Conservation (phyloP, 192 early-diverging fungal species). For the Coemansia sp. region DNA sequence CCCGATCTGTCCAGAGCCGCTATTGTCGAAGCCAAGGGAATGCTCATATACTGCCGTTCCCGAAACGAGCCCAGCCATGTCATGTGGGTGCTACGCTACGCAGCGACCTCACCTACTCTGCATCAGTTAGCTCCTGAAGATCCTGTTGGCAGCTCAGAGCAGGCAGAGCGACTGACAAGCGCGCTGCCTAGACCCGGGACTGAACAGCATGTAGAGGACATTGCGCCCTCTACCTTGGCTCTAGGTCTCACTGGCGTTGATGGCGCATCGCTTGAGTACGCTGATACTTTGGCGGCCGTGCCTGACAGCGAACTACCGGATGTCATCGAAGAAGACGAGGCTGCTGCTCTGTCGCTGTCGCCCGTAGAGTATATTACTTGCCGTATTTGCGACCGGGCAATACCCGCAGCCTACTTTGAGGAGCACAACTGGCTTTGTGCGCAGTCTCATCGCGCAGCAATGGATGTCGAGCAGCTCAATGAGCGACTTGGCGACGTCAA, state of each 20-base stretch:
- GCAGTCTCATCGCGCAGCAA: conserved; percentile 45
- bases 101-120: not conserved
- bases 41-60: conserved; percentile 38
- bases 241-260: not conserved
- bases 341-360: not conserved
- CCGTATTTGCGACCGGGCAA: conserved; percentile 41
- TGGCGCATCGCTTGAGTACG: not conserved
- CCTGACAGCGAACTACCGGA: not conserved
- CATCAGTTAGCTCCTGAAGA: not conserved
- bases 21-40: conserved; percentile 43
- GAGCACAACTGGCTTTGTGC: conserved; percentile 52
- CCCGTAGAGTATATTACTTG: conserved; percentile 39
- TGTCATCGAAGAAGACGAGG: conserved; percentile 8
- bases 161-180: not conserved
- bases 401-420: conserved; percentile 45
- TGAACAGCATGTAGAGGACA: not conserved
- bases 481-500: conserved; percentile 39
- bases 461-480: conserved; percentile 48
- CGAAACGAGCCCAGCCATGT: conserved; percentile 43
- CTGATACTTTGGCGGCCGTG: not conserved
- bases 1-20: conserved; percentile 11
- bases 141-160: not conserved
- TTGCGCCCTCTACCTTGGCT: not conserved
- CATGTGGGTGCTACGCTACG: conserved; percentile 46
- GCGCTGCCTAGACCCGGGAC: not conserved